These are phyloP conservation scores for Dothideomycetidae sp. DNA, from an alignment of 2,329 filamentous ascomycete genomes.

Conservation along the genomic window DNA sequence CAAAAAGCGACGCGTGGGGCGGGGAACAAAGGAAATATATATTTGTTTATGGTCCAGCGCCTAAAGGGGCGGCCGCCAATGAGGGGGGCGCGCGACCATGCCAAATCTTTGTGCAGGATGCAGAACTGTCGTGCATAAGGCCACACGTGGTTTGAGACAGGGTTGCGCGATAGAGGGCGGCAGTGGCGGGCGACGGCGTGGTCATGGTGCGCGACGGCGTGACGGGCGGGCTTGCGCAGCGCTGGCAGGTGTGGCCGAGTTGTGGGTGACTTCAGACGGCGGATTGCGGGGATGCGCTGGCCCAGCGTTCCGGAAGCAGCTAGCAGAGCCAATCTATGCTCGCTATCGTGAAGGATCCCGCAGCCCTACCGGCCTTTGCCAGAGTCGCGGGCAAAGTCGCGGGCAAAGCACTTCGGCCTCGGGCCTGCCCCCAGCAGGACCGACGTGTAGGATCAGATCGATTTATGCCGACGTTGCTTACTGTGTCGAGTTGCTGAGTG, in stretches of 20 bases:
- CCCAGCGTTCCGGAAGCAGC: background rate
- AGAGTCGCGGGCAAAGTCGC: too few species aligned
- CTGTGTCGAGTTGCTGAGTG: too few species aligned
- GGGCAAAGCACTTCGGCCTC: too few species aligned
- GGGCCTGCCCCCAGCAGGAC: too few species aligned
- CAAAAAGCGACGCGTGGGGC: conserved; percentile 1
- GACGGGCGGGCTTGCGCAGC: background rate
- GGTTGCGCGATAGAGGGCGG: background rate
- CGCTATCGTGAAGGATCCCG: background rate
- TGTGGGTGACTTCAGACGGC: background rate
- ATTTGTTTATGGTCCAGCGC: conserved; percentile 8
- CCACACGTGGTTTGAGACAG: background rate
- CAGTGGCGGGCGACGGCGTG: background rate
- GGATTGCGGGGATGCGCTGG: background rate
- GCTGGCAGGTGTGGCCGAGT: background rate
- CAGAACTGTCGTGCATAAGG: conserved; percentile 10
- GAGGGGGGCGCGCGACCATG: conserved; percentile 4
- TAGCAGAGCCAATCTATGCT: background rate
- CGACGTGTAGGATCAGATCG: too few species aligned
- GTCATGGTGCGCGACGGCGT: background rate
- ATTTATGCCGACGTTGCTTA: too few species aligned
- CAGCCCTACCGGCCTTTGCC: background rate
- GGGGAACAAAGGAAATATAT: conserved; percentile 8
- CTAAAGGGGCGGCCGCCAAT: conserved; percentile 1
- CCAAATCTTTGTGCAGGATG: conserved; percentile 10